phyloP scores from a whole-genome alignment of 441 rosid species.

The Populus hybrid region DNA sequence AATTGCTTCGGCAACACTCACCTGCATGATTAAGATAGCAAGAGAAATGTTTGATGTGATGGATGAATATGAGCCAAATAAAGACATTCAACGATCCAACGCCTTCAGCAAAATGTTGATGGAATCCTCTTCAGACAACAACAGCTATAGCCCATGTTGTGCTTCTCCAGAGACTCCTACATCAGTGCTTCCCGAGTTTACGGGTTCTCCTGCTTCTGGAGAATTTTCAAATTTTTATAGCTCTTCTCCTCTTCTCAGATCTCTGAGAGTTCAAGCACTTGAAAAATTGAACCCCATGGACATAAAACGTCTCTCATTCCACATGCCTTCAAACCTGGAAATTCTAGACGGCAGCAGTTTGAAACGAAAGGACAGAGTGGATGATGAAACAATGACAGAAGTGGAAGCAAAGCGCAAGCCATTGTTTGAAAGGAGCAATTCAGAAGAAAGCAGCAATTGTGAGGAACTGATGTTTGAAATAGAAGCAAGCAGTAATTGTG shows the following conservation, averaged over 20 bases:
- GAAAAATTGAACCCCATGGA: conserved; percentile 72
- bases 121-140: conserved; percentile 39
- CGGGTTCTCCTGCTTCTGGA: conserved; percentile 29
- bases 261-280: conserved; percentile 58
- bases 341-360: conserved; percentile 22
- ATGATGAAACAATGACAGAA: conserved; percentile 13
- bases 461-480: background rate
- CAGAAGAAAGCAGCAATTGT: conserved; percentile 10
- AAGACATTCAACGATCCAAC: conserved; percentile 19
- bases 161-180: conserved; percentile 74
- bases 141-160: conserved; percentile 34
- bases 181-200: conserved; percentile 66
- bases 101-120: conserved; percentile 33
- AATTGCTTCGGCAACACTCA: conserved; percentile 52
- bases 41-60: conserved; percentile 57
- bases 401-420: conserved; percentile 13
- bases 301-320: conserved; percentile 50
- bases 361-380: conserved; percentile 14
- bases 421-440: conserved; percentile 5
- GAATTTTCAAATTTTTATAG: conserved; percentile 33
- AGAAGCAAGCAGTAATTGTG: conserved; percentile 9
- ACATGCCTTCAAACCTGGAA: conserved; percentile 41
- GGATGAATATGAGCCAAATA: conserved; percentile 55
- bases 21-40: conserved; percentile 56
- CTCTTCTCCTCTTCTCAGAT: conserved; percentile 56